These are phyloP conservation scores for Xylaria sp. DNA, from an alignment of 495 filamentous ascomycete species.

Conservation along the genomic window DNA sequence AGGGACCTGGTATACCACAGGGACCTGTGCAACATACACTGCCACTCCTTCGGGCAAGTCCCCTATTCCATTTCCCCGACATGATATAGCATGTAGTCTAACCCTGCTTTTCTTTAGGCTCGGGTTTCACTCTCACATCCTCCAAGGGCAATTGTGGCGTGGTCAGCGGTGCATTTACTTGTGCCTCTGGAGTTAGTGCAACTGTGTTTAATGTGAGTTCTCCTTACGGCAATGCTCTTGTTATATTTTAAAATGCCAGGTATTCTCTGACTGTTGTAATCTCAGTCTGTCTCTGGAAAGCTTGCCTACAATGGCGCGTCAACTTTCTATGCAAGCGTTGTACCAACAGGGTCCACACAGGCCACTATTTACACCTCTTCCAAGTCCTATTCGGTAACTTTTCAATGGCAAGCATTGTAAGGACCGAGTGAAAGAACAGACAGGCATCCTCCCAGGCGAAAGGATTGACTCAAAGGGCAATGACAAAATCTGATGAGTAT, in stretches of 20 bases:
- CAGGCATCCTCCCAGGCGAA: not conserved
- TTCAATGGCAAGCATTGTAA: conserved; percentile 38
- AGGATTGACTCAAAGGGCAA: not conserved
- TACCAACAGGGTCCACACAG: conserved; percentile 57
- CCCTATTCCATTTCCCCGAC: not conserved
- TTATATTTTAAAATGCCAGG: not conserved
- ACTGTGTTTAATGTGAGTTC: conserved; percentile 57
- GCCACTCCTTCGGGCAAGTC: conserved; percentile 46
- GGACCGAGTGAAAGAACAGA: not conserved
- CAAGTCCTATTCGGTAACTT: conserved; percentile 39
- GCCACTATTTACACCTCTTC: conserved; percentile 39
- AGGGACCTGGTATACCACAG: conserved; percentile 70
- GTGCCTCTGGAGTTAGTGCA: conserved; percentile 51
- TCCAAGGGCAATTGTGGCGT: conserved; percentile 63
- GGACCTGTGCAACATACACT: conserved; percentile 71
- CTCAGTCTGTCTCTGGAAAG: conserved; percentile 43
- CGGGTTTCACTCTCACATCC: conserved; percentile 62
- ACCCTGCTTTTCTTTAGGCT: conserved; percentile 34
- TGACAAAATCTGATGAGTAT: not conserved
- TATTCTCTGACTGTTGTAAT: not conserved
- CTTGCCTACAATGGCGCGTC: conserved; percentile 56
- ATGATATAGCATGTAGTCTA: not conserved
- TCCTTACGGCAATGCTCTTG: not conserved
- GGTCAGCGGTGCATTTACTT: conserved; percentile 53
- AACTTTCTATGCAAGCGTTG: conserved; percentile 61